Percentiles rank a stretch among this genome's conserved stretches.
These are phyloP conservation scores for Lodderomyces oxycetoniae DNA, from an alignment of 1,139 yeast species.

Conservation along the genomic window DNA sequence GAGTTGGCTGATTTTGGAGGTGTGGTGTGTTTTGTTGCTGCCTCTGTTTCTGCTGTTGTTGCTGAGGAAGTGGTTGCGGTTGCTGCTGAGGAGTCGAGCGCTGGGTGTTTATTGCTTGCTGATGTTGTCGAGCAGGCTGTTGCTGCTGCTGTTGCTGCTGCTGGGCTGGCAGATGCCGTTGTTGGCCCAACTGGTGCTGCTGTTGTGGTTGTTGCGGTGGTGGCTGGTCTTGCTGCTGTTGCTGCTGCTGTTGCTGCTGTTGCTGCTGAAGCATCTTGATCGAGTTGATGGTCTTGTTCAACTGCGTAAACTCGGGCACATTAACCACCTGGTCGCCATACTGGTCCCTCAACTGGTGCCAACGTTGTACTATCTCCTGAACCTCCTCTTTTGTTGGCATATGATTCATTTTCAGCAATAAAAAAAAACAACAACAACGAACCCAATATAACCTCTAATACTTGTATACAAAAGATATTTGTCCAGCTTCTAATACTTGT, in stretches of 20 bases:
- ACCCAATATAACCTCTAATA: too few relatives aligned
- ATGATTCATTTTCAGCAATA: constrained; percentile 28
- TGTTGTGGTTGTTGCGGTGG: constrained; percentile 13
- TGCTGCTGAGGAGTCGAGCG: constrained; percentile 5
- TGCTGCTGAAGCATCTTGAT: constrained; percentile 38
- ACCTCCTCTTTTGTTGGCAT: constrained; percentile 39
- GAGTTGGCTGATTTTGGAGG: constrained; percentile 4
- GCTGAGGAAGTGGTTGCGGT: constrained; percentile 13
- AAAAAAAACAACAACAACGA: too few relatives aligned
- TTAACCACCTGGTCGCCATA: constrained; percentile 62
- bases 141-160: constrained; percentile 10
- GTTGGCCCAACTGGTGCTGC: constrained; percentile 12
- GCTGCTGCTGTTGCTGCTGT: constrained; percentile 17
- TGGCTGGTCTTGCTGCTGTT: constrained; percentile 15
- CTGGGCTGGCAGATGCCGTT: constrained; percentile 3
- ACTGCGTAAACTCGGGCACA: constrained; percentile 57
- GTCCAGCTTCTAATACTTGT: too few relatives aligned
- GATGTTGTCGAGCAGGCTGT: constrained; percentile 14
- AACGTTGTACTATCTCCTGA: constrained; percentile 45
- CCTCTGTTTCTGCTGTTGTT: constrained; percentile 12
- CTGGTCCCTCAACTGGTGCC: constrained; percentile 60
- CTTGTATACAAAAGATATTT: too few relatives aligned
- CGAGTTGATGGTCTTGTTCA: constrained; percentile 51
- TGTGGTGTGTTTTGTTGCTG: constrained; percentile 12
- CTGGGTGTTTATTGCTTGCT: constrained; percentile 3